Conservation (phyloP, 768 basidiomycete genomes). For the Boletus vinaceobasis region DNA sequence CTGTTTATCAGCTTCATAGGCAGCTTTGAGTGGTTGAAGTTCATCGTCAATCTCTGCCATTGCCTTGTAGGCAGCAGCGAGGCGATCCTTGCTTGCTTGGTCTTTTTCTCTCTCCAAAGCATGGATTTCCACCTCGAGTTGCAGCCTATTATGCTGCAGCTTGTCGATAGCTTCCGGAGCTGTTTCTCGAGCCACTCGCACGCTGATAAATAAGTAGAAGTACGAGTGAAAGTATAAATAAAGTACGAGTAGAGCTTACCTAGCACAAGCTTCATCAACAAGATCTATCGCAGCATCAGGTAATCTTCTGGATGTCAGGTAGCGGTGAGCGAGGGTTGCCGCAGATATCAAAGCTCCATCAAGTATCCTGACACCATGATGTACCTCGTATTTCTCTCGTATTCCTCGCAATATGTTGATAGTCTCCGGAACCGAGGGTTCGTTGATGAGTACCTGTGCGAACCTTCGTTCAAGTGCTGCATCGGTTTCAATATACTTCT, state of each 20-base stretch:
- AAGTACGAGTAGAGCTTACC: slow-evolving; percentile 41
- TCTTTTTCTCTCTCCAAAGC: slow-evolving; percentile 94
- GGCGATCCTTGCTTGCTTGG: slow-evolving; percentile 78
- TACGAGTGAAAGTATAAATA: background rate
- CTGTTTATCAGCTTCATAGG: slow-evolving; percentile 84
- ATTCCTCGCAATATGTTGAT: slow-evolving; percentile 94
- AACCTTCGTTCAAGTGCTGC: slow-evolving; percentile 89
- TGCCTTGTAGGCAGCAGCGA: slow-evolving; percentile 68
- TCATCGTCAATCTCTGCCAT: slow-evolving; percentile 84
- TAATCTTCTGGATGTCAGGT: slow-evolving; percentile 75
- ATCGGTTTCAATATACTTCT: slow-evolving; percentile 91
- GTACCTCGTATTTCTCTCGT: slow-evolving; percentile 89
- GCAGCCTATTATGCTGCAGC: slow-evolving; percentile 82
- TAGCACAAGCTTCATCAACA: slow-evolving; percentile 89
- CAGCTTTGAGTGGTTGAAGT: slow-evolving; percentile 75
- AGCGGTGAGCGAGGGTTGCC: slow-evolving; percentile 89
- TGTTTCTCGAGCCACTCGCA: slow-evolving; percentile 91
- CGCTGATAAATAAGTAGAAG: slow-evolving; percentile 39
- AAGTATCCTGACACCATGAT: slow-evolving; percentile 85
- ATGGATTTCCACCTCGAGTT: slow-evolving; percentile 93
- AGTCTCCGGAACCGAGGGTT: slow-evolving; percentile 84
- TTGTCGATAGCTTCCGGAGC: slow-evolving; percentile 92
- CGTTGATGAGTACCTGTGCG: slow-evolving; percentile 90
- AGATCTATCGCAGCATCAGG: slow-evolving; percentile 90
- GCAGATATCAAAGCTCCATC: slow-evolving; percentile 88